Base-by-base conservation (phyloP, 202 grass and related monocot genomes). In the Panicum hallii region DNA sequence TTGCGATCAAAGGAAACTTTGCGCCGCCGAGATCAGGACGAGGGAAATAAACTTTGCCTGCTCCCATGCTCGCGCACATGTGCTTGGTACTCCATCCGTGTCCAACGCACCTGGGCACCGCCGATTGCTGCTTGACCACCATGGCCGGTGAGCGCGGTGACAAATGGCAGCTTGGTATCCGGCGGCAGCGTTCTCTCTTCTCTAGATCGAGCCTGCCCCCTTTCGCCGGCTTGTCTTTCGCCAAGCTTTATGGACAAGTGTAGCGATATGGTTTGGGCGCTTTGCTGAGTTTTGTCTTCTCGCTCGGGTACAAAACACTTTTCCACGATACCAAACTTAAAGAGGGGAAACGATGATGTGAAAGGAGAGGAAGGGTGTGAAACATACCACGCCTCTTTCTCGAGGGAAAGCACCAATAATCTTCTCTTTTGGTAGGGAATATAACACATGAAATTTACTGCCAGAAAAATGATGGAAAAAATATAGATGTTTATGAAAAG, bases 1-100 rank as follows among this genome's bases (percentile, higher is more conserved):
- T 80, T 80, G 41, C 22, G 38, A 74, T 79, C 56, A 72, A 83
- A 83, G 74, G 23, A 38, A 80, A 55, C 66, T 78, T 40, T 32
- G 47, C 28, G 70, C 15, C 28, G 5, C 47, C 7, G 1, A 34
- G 3, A 56, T 11, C 28, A 15, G 5, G 5, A n/a, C 1, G 46
- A 22, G 20, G 20, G 1, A 53, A 54, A 52, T 30, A 13, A 19
- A 44, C 38, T 81, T 81, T 57, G 79, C n/a, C 28, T 30, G 11
- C 2, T 17, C 63, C 48, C 49, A 56, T 44, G 65, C 47, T 50
- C 15, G 30, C 40, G 71, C 54, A 67, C 69, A 40, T 48, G 72
- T 15, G 50, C 7, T 42, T 53, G 9, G 7, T 57, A 42, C 63
- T 42, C 28, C 30, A 50, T 36, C 23, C 4, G 1, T 22, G 11